Conservation (phyloP, 2,329 filamentous ascomycete genomes). For the Sphaerulina musiva region DNA sequence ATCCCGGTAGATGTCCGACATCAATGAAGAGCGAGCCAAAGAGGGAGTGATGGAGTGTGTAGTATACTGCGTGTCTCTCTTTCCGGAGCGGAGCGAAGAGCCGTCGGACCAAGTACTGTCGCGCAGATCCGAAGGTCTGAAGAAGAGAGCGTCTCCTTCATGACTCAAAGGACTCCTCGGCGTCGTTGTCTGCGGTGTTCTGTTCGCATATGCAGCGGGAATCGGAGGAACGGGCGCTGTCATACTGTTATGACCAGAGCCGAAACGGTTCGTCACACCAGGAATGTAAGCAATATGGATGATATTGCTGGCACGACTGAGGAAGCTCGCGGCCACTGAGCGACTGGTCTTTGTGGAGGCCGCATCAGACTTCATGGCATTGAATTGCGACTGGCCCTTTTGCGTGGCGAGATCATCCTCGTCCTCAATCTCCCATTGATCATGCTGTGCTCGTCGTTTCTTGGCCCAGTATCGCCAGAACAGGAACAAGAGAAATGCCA, state of each 20-base stretch:
- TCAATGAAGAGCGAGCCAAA: conserved; percentile 55
- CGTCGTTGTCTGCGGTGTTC: conserved; percentile 37
- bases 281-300: conserved; percentile 99
- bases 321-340: conserved; percentile 89
- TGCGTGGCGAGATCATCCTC: conserved; percentile 51
- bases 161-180: conserved; percentile 48
- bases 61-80: conserved; percentile 35
- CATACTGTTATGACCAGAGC: conserved; percentile 47
- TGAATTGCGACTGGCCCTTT: conserved; percentile 48
- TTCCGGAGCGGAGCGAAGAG: conserved; percentile 43
- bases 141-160: conserved; percentile 77
- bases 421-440: conserved; percentile 51
- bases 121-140: conserved; percentile 81
- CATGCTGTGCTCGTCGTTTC: conserved; percentile 60
- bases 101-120: conserved; percentile 84
- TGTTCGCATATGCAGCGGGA: conserved; percentile 50
- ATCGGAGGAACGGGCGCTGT: conserved; percentile 85
- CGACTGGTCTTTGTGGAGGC: conserved; percentile 69
- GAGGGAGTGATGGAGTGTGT: conserved; percentile 46
- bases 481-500: conserved; percentile 69
- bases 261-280: conserved; percentile 77
- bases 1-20: conserved; percentile 89
- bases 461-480: conserved; percentile 87
- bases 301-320: conserved; percentile 94
- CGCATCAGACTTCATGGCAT: conserved; percentile 57